Conservation (phyloP, 176 grass and related monocot genomes). For the Phoenix dactylifera region DNA sequence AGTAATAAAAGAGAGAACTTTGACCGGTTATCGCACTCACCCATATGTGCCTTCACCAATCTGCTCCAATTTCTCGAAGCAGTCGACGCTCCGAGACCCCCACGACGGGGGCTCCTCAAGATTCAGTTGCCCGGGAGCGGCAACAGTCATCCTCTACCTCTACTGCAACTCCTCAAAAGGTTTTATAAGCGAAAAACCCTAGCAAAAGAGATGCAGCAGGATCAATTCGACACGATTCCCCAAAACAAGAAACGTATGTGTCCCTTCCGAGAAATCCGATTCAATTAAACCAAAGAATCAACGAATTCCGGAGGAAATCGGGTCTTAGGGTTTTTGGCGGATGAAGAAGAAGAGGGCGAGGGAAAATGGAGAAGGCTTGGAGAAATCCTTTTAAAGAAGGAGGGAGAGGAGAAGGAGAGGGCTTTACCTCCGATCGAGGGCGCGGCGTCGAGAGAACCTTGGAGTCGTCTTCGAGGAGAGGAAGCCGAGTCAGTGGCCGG, state of each 20-base stretch:
- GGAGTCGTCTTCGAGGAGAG: too few relatives aligned
- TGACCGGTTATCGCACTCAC: slow-evolving; percentile 14
- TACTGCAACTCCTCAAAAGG: not conserved
- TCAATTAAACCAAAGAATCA: not conserved
- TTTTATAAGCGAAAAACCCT: too few relatives aligned
- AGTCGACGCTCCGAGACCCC: slow-evolving; percentile 63
- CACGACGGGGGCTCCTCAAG: slow-evolving; percentile 52
- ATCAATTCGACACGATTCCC: not conserved
- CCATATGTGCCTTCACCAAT: slow-evolving; percentile 71
- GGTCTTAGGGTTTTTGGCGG: slow-evolving; percentile 1
- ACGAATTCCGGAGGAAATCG: not conserved
- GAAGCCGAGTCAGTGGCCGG: too few relatives aligned
- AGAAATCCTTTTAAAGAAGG: too few relatives aligned
- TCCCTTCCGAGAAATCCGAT: not conserved
- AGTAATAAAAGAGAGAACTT: not conserved
- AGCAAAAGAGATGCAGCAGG: too few relatives aligned
- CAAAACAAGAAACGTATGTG: not conserved
- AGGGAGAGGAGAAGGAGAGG: too few relatives aligned
- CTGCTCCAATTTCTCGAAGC: slow-evolving; percentile 75
- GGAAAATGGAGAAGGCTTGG: not conserved
- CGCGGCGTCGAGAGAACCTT: too few relatives aligned
- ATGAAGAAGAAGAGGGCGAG: not conserved
- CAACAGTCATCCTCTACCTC: slow-evolving; percentile 31
- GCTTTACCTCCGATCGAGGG: too few relatives aligned
- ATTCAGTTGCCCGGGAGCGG: slow-evolving; percentile 55